Evolutionary conservation across 73 alveolate genomes (phyloP).

Genomic region (Paramecium sexaurelia): DNA sequence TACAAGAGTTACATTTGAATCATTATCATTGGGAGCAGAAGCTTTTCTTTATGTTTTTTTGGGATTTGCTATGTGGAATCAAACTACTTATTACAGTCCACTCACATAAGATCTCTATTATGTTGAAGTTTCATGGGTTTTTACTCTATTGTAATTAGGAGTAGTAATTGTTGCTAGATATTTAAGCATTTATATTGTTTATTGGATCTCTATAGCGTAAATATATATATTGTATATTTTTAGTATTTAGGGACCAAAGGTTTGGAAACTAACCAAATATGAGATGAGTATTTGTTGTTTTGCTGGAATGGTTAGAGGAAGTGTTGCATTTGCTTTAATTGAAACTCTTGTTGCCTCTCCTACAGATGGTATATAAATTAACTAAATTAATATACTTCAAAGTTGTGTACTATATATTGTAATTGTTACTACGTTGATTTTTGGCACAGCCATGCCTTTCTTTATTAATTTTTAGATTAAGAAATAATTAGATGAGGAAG

Average conservation of each 20-base stretch:
- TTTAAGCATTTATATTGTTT: constrained; percentile 59
- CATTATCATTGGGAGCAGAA: constrained; percentile 57
- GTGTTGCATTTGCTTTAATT: constrained; percentile 51
- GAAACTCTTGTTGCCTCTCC: constrained; percentile 54
- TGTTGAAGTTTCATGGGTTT: constrained; percentile 65
- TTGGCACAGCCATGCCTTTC: constrained; percentile 67
- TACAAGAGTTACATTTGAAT: constrained; percentile 64
- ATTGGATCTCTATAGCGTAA: constrained; percentile 61
- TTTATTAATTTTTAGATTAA: constrained; percentile 47
- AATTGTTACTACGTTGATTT: constrained; percentile 38
- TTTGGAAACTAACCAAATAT: constrained; percentile 3
- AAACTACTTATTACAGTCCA: constrained; percentile 51
- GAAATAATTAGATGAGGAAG: constrained; percentile 37
- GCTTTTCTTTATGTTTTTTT: constrained; percentile 64
- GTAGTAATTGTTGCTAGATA: constrained; percentile 57
- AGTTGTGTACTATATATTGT: constrained; percentile 61
- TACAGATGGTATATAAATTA: constrained; percentile 17
- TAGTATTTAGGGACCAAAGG: constrained; percentile 42
- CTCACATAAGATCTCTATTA: neutral
- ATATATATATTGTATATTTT: neutral
- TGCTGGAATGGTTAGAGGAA: constrained; percentile 60
- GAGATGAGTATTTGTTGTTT: constrained; percentile 41
- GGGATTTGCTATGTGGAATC: constrained; percentile 65
- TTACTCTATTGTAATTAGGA: constrained; percentile 28
- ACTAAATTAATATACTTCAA: constrained; percentile 47